Percentiles rank a stretch among this genome's conserved stretches.
These are phyloP conservation scores for Xanthoconium separans DNA, from an alignment of 1,284 basidiomycete genomes.

Conservation along the genomic window DNA sequence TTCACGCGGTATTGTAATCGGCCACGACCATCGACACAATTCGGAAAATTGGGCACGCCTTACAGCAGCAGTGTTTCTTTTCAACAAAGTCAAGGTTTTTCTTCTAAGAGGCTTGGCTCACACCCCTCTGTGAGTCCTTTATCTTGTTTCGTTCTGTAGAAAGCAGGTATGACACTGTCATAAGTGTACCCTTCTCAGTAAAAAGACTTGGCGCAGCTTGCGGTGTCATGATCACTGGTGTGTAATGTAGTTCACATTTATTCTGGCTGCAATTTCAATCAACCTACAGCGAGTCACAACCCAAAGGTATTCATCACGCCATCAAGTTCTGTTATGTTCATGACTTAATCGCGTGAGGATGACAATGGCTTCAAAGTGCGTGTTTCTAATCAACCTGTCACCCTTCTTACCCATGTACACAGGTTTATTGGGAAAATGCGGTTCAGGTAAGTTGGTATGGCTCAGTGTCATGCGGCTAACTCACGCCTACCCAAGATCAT, in stretches of 20 bases:
- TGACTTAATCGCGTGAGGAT: constrained; percentile 41
- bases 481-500: constrained; percentile 59
- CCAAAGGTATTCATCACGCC: constrained; percentile 57
- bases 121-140: constrained; percentile 67
- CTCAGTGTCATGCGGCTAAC: not conserved
- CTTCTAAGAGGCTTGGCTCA: constrained; percentile 71
- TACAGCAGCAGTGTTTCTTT: constrained; percentile 68
- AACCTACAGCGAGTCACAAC: constrained; percentile 69
- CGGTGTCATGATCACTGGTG: constrained; percentile 87
- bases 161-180: constrained; percentile 1
- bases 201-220: constrained; percentile 66
- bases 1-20: constrained; percentile 71
- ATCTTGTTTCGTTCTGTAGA: not conserved
- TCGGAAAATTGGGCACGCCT: constrained; percentile 75
- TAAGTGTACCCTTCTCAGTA: constrained; percentile 76
- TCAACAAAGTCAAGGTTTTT: constrained; percentile 65
- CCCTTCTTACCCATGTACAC: not conserved
- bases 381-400: not conserved
- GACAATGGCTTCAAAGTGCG: constrained; percentile 85
- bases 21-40: constrained; percentile 79
- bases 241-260: constrained; percentile 6
- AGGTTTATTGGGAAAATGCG: constrained; percentile 87
- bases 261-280: not conserved
- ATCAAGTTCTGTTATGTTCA: not conserved
- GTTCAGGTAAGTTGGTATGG: constrained; percentile 55